Conservation (phyloP, 257 asterid genomes). For the Mitragyna speciosa region DNA sequence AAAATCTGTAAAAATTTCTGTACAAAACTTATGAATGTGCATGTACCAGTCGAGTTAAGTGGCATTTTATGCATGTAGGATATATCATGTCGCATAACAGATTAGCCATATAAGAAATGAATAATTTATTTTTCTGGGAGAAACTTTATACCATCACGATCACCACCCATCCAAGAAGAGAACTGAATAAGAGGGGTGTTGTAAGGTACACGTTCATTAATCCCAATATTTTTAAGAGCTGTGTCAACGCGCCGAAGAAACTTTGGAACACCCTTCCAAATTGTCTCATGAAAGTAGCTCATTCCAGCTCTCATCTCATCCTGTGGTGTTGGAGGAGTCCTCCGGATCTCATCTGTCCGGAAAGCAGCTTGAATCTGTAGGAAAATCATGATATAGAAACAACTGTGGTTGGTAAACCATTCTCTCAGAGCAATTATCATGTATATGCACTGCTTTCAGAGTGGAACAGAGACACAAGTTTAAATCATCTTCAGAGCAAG, state of each 20-base stretch:
- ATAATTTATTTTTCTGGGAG: not conserved
- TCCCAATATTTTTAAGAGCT: constrained; percentile 49
- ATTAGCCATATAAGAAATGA: not conserved
- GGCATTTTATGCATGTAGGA: not conserved
- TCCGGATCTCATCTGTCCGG: constrained; percentile 52
- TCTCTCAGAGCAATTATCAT: not conserved
- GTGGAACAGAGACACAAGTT: not conserved
- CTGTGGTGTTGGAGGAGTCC: constrained; percentile 57
- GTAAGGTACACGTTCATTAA: constrained; percentile 51
- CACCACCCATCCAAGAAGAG: constrained; percentile 63
- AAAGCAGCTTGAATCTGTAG: constrained; percentile 54
- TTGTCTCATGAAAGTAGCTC: constrained; percentile 59
- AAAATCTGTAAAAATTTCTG: not conserved
- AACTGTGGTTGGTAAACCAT: not conserved
- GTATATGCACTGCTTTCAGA: not conserved
- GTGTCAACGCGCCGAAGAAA: constrained; percentile 52
- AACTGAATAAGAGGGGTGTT: constrained; percentile 54
- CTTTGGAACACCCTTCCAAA: constrained; percentile 55
- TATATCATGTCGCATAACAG: not conserved
- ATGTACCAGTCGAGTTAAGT: not conserved
- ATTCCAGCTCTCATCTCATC: constrained; percentile 64
- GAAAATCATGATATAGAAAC: not conserved
- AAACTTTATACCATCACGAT: constrained; percentile 44
- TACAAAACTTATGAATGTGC: not conserved
- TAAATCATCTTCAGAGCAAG: not conserved